These are phyloP conservation scores for Claviceps maximensis DNA, from an alignment of 2,329 filamentous ascomycete species.

Conservation along the genomic window DNA sequence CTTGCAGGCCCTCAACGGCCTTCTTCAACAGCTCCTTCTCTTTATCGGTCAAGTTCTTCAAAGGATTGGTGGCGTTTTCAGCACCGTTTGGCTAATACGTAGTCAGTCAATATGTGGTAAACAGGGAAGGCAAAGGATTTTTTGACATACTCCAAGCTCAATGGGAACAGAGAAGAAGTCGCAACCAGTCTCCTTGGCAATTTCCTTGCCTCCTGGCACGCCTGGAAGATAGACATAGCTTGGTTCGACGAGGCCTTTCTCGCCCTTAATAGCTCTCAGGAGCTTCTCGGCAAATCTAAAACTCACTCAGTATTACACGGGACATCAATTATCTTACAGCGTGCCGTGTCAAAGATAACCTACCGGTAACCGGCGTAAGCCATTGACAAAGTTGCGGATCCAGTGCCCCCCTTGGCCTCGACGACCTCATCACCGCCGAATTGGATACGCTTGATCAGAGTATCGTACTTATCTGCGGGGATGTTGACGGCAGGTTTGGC, in stretches of 20 bases:
- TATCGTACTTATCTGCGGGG: conserved; percentile 79
- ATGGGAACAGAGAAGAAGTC: conserved; percentile 97
- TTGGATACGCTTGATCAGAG: conserved; percentile 86
- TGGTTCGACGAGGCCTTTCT: conserved; percentile 87
- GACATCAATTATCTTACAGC: conserved; percentile 1
- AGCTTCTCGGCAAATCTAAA: conserved; percentile 83
- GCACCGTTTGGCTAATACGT: conserved; percentile 57
- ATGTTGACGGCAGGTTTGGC: conserved; percentile 67
- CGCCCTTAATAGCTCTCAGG: conserved; percentile 74
- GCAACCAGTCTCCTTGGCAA: conserved; percentile 68
- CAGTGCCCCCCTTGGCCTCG: conserved; percentile 83
- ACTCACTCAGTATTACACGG: conserved; percentile 7
- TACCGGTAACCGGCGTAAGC: conserved; percentile 89
- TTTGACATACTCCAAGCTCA: conserved; percentile 76
- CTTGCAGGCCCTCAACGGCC: conserved; percentile 65
- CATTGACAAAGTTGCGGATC: conserved; percentile 88
- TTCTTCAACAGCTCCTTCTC: conserved; percentile 79
- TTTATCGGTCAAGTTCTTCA: conserved; percentile 64
- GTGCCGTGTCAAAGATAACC: conserved; percentile 13
- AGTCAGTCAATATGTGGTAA: conserved; percentile 17
- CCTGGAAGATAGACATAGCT: conserved; percentile 93
- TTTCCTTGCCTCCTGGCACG: conserved; percentile 72
- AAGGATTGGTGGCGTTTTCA: conserved; percentile 72
- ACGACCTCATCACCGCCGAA: conserved; percentile 97
- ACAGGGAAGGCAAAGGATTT: not conserved